Base-by-base conservation (phyloP, 1,284 basidiomycete species). In the Hymenochaete sp. region DNA sequence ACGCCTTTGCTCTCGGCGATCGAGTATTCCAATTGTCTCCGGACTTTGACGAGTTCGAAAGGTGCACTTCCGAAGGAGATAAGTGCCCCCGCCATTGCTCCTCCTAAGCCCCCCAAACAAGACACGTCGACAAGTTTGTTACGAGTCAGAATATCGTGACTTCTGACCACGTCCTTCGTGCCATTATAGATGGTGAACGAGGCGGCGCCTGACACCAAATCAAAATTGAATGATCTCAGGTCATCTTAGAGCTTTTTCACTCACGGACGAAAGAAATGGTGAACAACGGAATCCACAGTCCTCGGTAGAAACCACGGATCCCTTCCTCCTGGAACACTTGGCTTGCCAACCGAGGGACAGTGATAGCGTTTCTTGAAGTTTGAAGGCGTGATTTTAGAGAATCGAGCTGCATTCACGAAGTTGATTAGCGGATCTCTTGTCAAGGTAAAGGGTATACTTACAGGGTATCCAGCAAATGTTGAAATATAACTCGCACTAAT, bases 251-350 rank as follows among this genome's bases (percentile, higher is more conserved):
- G 4, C 21, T 48, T 50, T 35, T 38, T 37, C 60, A 87, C 71
- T 73, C 67, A 74, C 93, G 86, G 58, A 98, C 93, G 59, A 95
- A 93, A 4, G 92, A 93, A 57, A 98, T 98, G 5, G 95, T 97
- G 64, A 95, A 77, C 45, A 98, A 75, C 25, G 95, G 95, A 56
- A 98, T 91, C 74, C 89, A 88, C 45, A 88, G 61, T 47, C 91
- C 91, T 47, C 92, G 76, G 64, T 91, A 95, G 63, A 95, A 96
- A 45, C 93, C 95, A 51, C 76, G 74, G 27, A 98, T 61, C 5
- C 95, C 95, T 68, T 98, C 95, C 62, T 97, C 91, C 21, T 75
- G 74, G 59, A 93, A 86, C 25, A 93, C 88, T 47, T 78, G 65
- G 13, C 68, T 66, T 26, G 83, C 82, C 47, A 93, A 74, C 56